Evolutionary conservation across 805 yeast genomes (phyloP).

Genomic region (Candida taoyuanica): DNA sequence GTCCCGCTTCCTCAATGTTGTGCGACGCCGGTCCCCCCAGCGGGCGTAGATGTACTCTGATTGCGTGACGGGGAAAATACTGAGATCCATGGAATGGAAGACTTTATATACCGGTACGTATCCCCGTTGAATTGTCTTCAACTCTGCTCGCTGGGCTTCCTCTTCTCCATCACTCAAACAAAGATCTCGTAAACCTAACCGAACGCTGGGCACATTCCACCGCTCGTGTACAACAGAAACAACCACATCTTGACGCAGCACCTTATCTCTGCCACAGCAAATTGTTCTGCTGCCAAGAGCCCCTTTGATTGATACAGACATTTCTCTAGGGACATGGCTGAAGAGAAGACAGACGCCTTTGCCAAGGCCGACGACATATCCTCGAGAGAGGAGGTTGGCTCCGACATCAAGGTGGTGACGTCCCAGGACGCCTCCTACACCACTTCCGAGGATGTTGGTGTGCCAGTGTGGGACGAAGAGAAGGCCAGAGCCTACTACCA

Average conservation of each 20-base stretch:
- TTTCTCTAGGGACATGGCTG: no score
- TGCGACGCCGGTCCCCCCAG: no score
- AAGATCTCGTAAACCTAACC: no score
- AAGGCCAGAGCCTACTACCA: conserved; percentile 7
- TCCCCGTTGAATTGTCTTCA: neutral
- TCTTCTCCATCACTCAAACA: neutral
- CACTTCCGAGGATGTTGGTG: conserved; percentile 1
- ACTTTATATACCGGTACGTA: neutral
- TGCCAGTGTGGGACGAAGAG: conserved; percentile 13
- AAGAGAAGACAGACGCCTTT: neutral
- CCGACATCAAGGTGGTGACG: neutral
- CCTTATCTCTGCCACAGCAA: neutral
- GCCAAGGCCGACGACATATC: neutral
- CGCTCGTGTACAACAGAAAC: no score
- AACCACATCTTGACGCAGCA: no score
- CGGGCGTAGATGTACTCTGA: no score
- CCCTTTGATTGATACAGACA: no score
- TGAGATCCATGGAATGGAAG: no score
- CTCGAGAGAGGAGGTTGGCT: conserved; percentile 1
- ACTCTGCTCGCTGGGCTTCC: neutral
- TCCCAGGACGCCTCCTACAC: conserved; percentile 5
- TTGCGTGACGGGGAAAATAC: neutral
- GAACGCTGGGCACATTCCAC: no score
- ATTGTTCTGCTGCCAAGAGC: no score
- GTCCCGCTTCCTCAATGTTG: neutral